Evolutionary conservation across 768 basidiomycete species (phyloP), one percentile per base, ranked within the genome.

Genomic region (Leucocoprinus birnbaumii): DNA sequence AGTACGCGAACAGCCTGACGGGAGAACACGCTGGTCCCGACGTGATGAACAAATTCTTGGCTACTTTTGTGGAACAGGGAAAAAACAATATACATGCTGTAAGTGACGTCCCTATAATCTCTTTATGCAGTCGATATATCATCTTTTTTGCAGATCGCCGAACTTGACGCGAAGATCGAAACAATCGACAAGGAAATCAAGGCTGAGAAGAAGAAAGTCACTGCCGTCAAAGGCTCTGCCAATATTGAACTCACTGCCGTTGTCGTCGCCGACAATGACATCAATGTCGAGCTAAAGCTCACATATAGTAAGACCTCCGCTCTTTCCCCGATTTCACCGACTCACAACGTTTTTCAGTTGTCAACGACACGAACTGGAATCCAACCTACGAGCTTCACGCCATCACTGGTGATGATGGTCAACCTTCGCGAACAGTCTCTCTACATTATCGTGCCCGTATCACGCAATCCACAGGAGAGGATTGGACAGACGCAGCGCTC

Each of bases 371-470:
- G 1, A 64, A 64, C 21, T 86, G 83, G 84, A 63, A 65, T 16
- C 79, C 83, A 2, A 74, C 73, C 2, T 86, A 86, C 59, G 84
- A 86, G 58, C 73, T 87, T 0, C 78, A 83, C 55, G 82, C 83
- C 2, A 72, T 71, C 0, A 79, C 75, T 19, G 53, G 46, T 3
- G 65, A 75, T 51, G 63, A 71, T 56, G 78, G 77, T 0, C 73
- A 77, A 54, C 74, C 78, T 2, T 74, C 74, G 0, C 62, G 75
- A 4, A 62, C 70, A 0, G 73, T 84, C 22, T 58, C 73, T 2
- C 70, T 87, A 9, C 77, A 82, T 56, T 85, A 85, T 60, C 78
- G 79, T 22, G 82, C 83, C 0, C 69, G 73, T 25, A 71, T 86
- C 48, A 67, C 63, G 0, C 84, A 87, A 59, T 65, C 64, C 59